Base-by-base conservation (phyloP, 129 eudicot species). In the Centrapalus pauciflorus region DNA sequence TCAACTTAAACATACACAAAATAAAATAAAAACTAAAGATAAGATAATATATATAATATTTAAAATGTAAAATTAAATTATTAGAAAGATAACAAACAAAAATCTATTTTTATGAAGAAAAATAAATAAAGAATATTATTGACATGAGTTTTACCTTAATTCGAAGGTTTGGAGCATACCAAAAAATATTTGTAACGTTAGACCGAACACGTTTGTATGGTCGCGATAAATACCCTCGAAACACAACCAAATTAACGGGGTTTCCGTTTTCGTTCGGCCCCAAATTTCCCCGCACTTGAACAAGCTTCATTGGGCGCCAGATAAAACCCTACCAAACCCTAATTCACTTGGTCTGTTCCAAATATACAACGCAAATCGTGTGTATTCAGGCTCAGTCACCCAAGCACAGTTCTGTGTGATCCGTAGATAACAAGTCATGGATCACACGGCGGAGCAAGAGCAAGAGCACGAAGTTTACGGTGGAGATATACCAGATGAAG, bases 381-480 rank as follows among this genome's bases (percentile, higher is more conserved):
- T 29, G 64, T 16, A 16, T 30, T 57, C 33, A 12, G 54, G 7
- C 16, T 48, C 54, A 17, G 4, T 16, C 34, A 12, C 32, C 14
- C 48, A 49, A 24, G 7, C 71, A 28, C 55, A 3, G 20, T 13
- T 59, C 58, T 12, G 48, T 43, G 38, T 70, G 75, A 30, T 45
- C 17, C 21, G 14, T 58, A 60, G n/a, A 45, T 49, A 14, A 8
- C 25, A 16, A 3, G 4, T 43, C 3, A 74, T 74, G 78, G 78
- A 74, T 55, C 66, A 64, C 73, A 40, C 78, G 50, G 58, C 65
- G 25, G 83, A 85, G 71, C 84, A 74, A 70, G 89, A 86, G 32
- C 89, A 80, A 79, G 88, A 86, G 24, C 88, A 83, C 71, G 89
- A 85, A 20, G 89, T 77, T 6, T 80, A 88, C 74, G 92, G 88